Conservation (phyloP, 257 asterid species). For the Przewalskia tangutica region DNA sequence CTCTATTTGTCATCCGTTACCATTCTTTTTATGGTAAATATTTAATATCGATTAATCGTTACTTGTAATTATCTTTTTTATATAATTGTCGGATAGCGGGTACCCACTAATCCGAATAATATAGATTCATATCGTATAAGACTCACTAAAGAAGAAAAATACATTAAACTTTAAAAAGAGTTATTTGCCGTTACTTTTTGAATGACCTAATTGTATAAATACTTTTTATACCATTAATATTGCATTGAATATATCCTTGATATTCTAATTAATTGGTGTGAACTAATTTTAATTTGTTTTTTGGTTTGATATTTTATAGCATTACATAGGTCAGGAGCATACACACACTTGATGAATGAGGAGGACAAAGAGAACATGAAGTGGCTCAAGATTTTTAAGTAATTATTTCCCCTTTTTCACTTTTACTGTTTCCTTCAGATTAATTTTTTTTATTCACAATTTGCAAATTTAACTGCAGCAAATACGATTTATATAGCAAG, state of each 20-base stretch:
- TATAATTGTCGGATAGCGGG: no score
- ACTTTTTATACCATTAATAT: neutral
- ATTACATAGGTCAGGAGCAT: neutral
- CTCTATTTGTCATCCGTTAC: slow-evolving; percentile 42
- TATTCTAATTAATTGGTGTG: neutral
- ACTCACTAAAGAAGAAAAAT: no score
- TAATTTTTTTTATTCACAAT: neutral
- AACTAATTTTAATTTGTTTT: neutral
- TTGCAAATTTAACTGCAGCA: neutral
- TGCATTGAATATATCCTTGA: neutral
- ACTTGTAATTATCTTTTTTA: no score
- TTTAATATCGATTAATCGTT: neutral
- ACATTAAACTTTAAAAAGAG: no score
- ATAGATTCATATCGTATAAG: no score
- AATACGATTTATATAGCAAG: slow-evolving; percentile 14
- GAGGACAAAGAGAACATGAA: neutral
- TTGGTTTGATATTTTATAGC: neutral
- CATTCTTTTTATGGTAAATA: slow-evolving; percentile 33
- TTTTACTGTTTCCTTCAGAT: neutral
- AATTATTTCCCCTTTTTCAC: neutral
- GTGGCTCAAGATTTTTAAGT: neutral
- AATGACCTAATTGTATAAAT: neutral
- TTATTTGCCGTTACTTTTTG: neutral
- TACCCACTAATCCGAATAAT: no score
- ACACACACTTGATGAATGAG: neutral